Evolutionary conservation across 169 alveolate species (phyloP), one percentile per base, ranked within the genome.

Genomic region (Plasmodium gaboni): DNA sequence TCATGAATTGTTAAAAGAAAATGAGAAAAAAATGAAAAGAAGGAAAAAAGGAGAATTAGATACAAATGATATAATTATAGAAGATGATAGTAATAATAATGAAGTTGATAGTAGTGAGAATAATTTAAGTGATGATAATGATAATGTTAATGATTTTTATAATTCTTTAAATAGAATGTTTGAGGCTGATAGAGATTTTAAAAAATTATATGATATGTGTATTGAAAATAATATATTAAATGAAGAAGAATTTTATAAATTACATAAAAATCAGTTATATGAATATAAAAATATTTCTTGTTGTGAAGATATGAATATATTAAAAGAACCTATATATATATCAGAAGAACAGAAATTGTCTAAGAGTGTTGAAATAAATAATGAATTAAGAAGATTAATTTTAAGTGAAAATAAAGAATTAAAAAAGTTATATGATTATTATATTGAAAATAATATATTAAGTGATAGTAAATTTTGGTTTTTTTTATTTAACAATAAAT

Each of bases 401-500:
- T 46, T 78, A 12, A 63, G 78, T 15, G 89, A 78, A 57, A 78
- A 78, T 69, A 64, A 48, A 59, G 76, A 78, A 57, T 51, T 78
- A 57, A 78, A 78, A 70, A 78, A 78, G 76, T 59, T 78, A 4
- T 42, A 78, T 59, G 89, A 78, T 64, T 78, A 78, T 64, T 78
- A 78, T 55, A 78, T 65, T 68, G 78, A 67, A 67, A 78, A 78
- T 51, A 78, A 78, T 22, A 78, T 78, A 28, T 59, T 78, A 7
- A 78, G 48, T 51, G 89, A 78, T 26, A 67, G 76, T 59, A 78
- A 64, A 65, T 78, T 78, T 28, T 78, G 89, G 89, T 78, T 51
- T 70, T 78, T 78, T 44, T 59, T 78, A 50, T 78, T 78, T 78
- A 78, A 78, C 26, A 78, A 78, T 57, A 78, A 64, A 78, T 78